phyloP scores from a whole-genome alignment of 73 alveolate genomes.

The Symbiodinium pilosum region DNA sequence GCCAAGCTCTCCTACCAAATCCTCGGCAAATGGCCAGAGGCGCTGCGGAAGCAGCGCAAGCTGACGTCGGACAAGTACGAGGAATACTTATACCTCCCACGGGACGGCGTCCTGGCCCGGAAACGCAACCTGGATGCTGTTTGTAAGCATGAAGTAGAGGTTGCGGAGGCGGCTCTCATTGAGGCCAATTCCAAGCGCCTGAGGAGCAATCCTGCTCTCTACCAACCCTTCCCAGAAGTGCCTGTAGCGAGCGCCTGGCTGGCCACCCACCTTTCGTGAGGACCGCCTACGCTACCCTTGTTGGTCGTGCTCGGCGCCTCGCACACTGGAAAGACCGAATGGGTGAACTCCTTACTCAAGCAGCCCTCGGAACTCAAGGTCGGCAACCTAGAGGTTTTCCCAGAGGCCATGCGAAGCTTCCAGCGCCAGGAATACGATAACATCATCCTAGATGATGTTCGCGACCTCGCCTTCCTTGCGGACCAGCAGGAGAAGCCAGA shows the following conservation, averaged over 20 bases:
- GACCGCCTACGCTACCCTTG: constrained; percentile 18
- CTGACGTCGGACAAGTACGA: background rate
- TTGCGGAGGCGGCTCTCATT: background rate
- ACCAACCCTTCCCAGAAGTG: background rate
- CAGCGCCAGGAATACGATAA: background rate
- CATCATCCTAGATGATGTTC: constrained; percentile 24
- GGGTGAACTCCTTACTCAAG: constrained; percentile 15
- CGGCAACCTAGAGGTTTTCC: constrained; percentile 2
- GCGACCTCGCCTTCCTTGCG: background rate
- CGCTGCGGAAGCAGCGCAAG: background rate
- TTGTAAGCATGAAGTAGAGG: background rate
- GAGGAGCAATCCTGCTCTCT: background rate
- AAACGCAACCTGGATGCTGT: background rate
- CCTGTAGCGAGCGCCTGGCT: constrained; percentile 8
- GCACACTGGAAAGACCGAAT: constrained; percentile 42
- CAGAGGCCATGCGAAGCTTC: constrained; percentile 32
- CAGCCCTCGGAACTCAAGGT: constrained; percentile 15
- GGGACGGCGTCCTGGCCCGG: background rate
- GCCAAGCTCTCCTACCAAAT: background rate
- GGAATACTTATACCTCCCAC: background rate
- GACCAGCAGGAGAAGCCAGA: constrained; percentile 49
- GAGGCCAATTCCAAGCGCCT: background rate
- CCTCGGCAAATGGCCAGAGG: background rate
- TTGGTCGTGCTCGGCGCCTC: constrained; percentile 13
- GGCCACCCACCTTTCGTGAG: background rate